phyloP scores from a whole-genome alignment of 2,329 filamentous ascomycete species.

The Clonostachys rosea region DNA sequence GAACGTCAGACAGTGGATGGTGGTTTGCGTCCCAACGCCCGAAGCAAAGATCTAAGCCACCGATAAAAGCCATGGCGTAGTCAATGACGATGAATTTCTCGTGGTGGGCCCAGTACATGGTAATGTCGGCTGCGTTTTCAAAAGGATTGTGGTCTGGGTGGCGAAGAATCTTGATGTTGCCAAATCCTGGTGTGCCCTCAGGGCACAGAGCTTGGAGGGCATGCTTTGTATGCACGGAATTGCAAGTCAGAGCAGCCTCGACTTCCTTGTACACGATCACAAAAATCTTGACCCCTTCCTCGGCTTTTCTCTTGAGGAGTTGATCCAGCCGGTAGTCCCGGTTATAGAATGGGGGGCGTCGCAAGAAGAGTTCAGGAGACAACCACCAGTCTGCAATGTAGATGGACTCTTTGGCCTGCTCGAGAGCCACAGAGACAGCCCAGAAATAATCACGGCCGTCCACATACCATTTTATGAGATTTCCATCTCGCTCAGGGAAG shows the following conservation, averaged over 20 bases:
- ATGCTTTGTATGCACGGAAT: conserved; percentile 89
- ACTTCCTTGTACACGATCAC: conserved; percentile 91
- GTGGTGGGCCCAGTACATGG: conserved; percentile 96
- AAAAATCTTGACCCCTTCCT: conserved; percentile 91
- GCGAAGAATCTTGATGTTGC: conserved; percentile 84
- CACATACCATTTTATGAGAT: conserved; percentile 94
- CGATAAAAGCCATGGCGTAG: conserved; percentile 86
- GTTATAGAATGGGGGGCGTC: conserved; percentile 75
- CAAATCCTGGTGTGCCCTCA: conserved; percentile 73
- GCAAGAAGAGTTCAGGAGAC: conserved; percentile 80
- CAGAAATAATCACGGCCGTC: conserved; percentile 95
- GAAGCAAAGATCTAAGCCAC: conserved; percentile 91
- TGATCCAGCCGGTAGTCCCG: conserved; percentile 87
- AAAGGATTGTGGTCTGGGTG: conserved; percentile 95
- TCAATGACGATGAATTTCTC: conserved; percentile 97
- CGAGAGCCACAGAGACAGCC: conserved; percentile 86
- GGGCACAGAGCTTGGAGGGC: conserved; percentile 76
- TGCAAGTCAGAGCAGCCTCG: conserved; percentile 78
- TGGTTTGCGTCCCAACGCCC: conserved; percentile 89
- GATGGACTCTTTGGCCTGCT: conserved; percentile 85
- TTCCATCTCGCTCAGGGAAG: conserved; percentile 80
- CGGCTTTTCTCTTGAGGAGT: conserved; percentile 80
- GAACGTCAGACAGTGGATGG: conserved; percentile 80
- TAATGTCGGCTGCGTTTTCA: conserved; percentile 93
- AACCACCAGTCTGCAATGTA: conserved; percentile 99